A percentile compares a stretch with the other conserved stretches of the same genome.
Conservation (phyloP, 2,329 filamentous ascomycete genomes). For the Ophiosphaerella narmari region DNA sequence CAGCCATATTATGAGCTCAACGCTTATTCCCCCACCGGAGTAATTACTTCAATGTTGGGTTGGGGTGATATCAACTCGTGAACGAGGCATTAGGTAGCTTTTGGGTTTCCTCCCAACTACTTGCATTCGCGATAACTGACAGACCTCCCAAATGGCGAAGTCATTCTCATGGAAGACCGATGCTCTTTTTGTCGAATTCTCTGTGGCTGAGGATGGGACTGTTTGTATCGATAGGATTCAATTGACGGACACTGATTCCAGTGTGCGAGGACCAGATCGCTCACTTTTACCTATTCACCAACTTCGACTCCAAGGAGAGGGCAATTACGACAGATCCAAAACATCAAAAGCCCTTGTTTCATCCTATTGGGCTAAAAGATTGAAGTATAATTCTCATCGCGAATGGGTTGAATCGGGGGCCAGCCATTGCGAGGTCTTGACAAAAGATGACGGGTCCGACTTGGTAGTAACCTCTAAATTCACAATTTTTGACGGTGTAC, state of each 20-base stretch:
- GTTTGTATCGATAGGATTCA: not conserved
- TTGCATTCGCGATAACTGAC: too few species aligned
- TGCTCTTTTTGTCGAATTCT: not conserved
- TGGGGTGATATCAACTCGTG: too few species aligned
- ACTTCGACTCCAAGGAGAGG: constrained; percentile 3
- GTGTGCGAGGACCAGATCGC: not conserved
- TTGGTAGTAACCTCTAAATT: not conserved
- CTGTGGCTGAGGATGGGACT: not conserved
- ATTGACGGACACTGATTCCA: not conserved
- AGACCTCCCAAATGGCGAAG: not conserved
- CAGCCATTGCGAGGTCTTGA: constrained; percentile 1
- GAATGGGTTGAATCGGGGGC: not conserved
- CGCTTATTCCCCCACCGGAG: too few species aligned
- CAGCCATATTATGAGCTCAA: too few species aligned
- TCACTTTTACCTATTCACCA: constrained; percentile 1
- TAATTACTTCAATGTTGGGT: too few species aligned
- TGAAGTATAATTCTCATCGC: not conserved
- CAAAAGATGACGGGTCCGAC: not conserved
- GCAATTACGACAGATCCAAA: constrained; percentile 1
- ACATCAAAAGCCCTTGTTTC: constrained; percentile 2
- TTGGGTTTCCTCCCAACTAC: too few species aligned
- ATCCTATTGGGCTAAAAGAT: not conserved
- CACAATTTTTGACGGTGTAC: not conserved
- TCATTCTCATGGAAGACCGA: not conserved
- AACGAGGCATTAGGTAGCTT: too few species aligned